Percentiles rank a stretch among this genome's conserved stretches.
Evolutionary conservation across 331 rosid genomes (phyloP).

Genomic region (Cydonia oblonga): DNA sequence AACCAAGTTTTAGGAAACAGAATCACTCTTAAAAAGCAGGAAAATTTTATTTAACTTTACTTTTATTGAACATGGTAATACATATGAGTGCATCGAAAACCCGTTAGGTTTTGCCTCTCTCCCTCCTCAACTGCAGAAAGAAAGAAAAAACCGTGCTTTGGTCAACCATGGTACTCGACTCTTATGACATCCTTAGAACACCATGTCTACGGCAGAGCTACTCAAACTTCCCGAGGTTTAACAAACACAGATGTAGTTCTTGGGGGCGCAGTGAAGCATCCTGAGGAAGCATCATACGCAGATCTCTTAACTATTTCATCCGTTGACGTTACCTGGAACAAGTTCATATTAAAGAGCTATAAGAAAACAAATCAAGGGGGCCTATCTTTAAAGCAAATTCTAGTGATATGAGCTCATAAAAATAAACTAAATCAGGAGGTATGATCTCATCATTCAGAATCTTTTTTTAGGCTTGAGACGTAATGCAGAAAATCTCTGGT

Average conservation of each 20-base stretch:
- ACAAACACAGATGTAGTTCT: slow-evolving; percentile 77
- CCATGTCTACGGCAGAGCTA: not conserved
- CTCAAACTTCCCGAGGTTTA: slow-evolving; percentile 42
- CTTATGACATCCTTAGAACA: not conserved
- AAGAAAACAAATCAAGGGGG: not conserved
- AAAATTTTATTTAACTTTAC: no score
- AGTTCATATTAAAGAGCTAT: not conserved
- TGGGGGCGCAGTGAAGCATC: slow-evolving; percentile 51
- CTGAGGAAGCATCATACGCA: slow-evolving; percentile 43
- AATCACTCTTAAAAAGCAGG: no score
- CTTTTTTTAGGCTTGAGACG: not conserved
- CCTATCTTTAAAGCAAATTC: not conserved
- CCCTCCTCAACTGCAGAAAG: not conserved
- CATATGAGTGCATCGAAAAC: no score
- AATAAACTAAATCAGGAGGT: no score
- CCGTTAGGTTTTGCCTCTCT: not conserved
- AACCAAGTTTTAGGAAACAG: not conserved
- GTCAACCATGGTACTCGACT: not conserved
- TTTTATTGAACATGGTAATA: no score
- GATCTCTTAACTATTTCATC: slow-evolving; percentile 58
- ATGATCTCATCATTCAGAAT: not conserved
- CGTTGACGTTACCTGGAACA: slow-evolving; percentile 40
- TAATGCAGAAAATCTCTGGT: no score
- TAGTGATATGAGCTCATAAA: not conserved
- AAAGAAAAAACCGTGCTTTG: not conserved